Evolutionary conservation across 1,284 basidiomycete genomes (phyloP).

Genomic region (Agaricales sp.): DNA sequence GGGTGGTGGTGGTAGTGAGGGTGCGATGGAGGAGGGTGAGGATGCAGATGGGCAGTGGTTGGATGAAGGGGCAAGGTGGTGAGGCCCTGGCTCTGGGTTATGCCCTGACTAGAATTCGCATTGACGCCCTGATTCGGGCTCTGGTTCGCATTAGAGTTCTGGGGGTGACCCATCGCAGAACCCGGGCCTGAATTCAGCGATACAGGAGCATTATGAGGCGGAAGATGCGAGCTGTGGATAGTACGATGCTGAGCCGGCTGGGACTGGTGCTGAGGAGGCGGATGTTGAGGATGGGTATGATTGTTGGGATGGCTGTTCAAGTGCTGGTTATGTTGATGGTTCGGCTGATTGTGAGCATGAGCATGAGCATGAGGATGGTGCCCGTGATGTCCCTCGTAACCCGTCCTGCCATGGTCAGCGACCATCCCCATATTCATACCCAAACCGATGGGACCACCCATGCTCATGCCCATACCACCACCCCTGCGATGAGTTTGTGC

Average conservation of each 20-base stretch:
- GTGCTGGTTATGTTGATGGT: too few relatives aligned
- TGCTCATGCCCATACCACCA: not conserved
- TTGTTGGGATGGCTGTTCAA: too few relatives aligned
- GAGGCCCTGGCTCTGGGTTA: not conserved
- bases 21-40: constrained; percentile 9
- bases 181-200: constrained; percentile 6
- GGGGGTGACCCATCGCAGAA: too few relatives aligned
- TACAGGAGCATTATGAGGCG: constrained; percentile 6
- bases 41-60: constrained; percentile 11
- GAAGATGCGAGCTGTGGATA: not conserved
- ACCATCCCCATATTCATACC: too few relatives aligned
- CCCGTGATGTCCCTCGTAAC: not conserved
- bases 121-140: too few relatives aligned
- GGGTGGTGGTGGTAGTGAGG: constrained; percentile 9
- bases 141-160: too few relatives aligned
- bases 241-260: constrained; percentile 6
- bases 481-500: too few relatives aligned
- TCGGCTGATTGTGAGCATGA: too few relatives aligned
- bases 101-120: too few relatives aligned
- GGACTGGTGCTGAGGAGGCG: constrained; percentile 14
- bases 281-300: constrained; percentile 13
- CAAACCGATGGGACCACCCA: too few relatives aligned
- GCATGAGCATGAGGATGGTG: too few relatives aligned
- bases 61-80: not conserved
- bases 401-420: too few relatives aligned